Base-by-base conservation (phyloP, 2,329 filamentous ascomycete genomes). In the Tolypocladium cylindrosporum region DNA sequence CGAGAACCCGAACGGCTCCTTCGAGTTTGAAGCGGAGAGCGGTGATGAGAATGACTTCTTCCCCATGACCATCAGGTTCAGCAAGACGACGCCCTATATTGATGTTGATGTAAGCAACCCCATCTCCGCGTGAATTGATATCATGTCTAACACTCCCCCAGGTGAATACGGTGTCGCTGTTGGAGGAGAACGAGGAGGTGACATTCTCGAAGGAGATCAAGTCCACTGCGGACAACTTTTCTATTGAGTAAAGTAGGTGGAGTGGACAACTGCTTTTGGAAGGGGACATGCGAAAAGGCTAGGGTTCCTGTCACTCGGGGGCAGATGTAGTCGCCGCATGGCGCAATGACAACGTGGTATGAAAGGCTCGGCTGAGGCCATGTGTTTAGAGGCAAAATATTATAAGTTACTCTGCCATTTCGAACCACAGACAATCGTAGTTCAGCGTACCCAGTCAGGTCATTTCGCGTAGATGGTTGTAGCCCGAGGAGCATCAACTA, bases 1-100 rank as follows among this genome's bases (percentile, higher is more conserved):
- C 55, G 87, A 87, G 59, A 96, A 94, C 70, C 76, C 86, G 21
- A 91, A 80, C 45, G 94, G 94, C 21, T 88, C 89, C 53, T 97
- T 99, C 68, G 94, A 99, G 72, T 97, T 99, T 64, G 94, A 97
- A 74, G 91, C 91, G 1, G 86, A 90, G 71, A 90, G 90, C 13
- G 84, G 86, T 57, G 90, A 92, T 64, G 94, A 97, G 70, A 87
- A 90, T 58, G 92, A 97, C 66, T 97, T 97, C 78, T 99, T 99
- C 85, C 94, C 94, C 1, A 97, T 99, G 92, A 88, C 84, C 57
- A 86, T 97, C 60, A 83, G 86, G 57, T 99, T 99, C 75, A 87
- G 84, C 62, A 97, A 96, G 81, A 82, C 85, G 48, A 84, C 82
- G 59, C 93, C 94, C 36, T 96, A 90, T 72, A 83, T 97, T 55